These are phyloP conservation scores for Citrus sp. DNA, from an alignment of 345 rosid species.

Conservation along the genomic window DNA sequence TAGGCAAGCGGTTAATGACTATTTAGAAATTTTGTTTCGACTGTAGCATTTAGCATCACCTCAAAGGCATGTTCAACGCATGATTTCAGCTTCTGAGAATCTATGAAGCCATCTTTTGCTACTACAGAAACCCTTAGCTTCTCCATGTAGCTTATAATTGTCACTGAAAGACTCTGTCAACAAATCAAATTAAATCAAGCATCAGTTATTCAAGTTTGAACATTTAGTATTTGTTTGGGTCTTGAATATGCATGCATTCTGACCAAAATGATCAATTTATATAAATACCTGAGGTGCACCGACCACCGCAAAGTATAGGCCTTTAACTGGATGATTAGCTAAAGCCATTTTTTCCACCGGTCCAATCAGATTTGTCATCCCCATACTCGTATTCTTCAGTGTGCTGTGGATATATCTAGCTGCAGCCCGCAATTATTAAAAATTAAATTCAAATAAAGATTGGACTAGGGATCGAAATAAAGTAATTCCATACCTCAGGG, in stretches of 20 bases:
- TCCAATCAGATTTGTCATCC: slow-evolving; percentile 33
- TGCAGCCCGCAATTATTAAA: background rate
- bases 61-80: slow-evolving; percentile 24
- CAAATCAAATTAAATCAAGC: slow-evolving; percentile 7
- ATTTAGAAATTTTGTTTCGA: background rate
- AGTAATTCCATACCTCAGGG: background rate
- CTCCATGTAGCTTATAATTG: slow-evolving; percentile 35
- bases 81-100: slow-evolving; percentile 23
- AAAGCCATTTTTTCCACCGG: slow-evolving; percentile 31
- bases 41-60: slow-evolving; percentile 25
- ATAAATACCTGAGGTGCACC: slow-evolving; percentile 28
- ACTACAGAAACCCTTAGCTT: slow-evolving; percentile 25
- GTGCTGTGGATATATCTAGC: slow-evolving; percentile 17
- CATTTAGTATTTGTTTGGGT: background rate
- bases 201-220: background rate
- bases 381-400: slow-evolving; percentile 28
- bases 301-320: slow-evolving; percentile 25
- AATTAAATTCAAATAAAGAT: no score
- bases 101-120: slow-evolving; percentile 33
- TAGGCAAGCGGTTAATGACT: background rate
- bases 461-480: background rate
- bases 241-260: no score
- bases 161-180: background rate
- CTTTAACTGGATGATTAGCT: slow-evolving; percentile 33
- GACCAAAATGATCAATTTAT: background rate